Base-by-base conservation (phyloP, 495 filamentous ascomycete species). In the Penicillium simplicissimum region DNA sequence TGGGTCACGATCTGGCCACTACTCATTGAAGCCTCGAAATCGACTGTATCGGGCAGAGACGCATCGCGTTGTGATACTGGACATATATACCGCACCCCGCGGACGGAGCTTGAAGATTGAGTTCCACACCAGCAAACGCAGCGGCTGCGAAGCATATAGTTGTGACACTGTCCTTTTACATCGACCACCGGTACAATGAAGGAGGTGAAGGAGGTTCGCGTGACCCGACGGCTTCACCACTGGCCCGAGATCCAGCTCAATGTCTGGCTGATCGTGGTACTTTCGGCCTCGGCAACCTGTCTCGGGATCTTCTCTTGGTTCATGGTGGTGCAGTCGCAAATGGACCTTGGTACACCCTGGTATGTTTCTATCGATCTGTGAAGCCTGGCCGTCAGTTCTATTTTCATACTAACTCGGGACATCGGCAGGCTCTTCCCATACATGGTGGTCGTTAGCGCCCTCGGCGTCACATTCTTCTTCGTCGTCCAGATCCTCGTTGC, bases 201-300 rank as follows among this genome's bases (percentile, higher is more conserved):
- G 71, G 61, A 69, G 13, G 63, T 34, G 55, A 71, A 75, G 71
- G 61, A 69, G 13, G 63, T 66, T 25, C 52, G 48, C 37, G 56
- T 66, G 56, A 51, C 58, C 19, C 80, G 86, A 35, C 85, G 89
- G 61, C 85, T 84, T 61, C 97, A 97, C 82, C 88, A 88, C 82
- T 99, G 95, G 95, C 96, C 96, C 3, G 91, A 96, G 67, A 77
- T 90, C 58, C 91, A 96, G 72, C 84, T 99, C 56, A 96, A 96
- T 72, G 77, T 97, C 65, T 96, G 96, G 90, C 88, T 96, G 64
- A 81, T 98, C 63, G 82, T 96, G 65, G 92, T 97, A 79, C 81
- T 98, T 1, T 85, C 88, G 0, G 87, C 89, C 7, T 87, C 88
- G 0, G 84, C 88, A 59, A 88, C 87, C 58, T 90, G 93, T 51